Percentiles rank a stretch among this genome's conserved stretches.
These are phyloP conservation scores for Cadophora luteo-olivacea DNA, from an alignment of 2,329 filamentous ascomycete species.

Conservation along the genomic window DNA sequence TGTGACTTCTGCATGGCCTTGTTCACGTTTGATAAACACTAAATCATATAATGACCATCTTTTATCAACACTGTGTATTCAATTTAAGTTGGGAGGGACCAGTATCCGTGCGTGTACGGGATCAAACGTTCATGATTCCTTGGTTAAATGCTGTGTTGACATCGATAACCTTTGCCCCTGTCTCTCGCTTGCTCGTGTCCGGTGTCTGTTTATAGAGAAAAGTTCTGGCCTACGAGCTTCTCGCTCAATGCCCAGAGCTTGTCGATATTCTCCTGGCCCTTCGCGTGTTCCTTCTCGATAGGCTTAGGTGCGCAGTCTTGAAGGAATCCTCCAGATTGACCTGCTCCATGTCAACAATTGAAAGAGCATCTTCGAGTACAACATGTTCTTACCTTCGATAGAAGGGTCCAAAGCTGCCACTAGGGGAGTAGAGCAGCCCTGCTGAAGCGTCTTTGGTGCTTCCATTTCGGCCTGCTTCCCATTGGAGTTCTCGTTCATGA, in stretches of 20 bases:
- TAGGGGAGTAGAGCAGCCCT: constrained; percentile 43
- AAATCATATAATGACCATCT: too few relatives aligned
- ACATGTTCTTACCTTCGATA: constrained; percentile 32
- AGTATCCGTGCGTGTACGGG: too few relatives aligned
- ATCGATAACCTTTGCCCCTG: not conserved
- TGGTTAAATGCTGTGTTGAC: not conserved
- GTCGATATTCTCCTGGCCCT: constrained; percentile 28
- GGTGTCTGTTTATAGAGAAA: constrained; percentile 28
- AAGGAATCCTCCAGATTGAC: constrained; percentile 20
- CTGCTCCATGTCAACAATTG: not conserved
- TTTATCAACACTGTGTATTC: too few relatives aligned
- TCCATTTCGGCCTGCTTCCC: constrained; percentile 21
- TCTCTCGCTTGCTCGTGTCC: not conserved
- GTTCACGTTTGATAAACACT: too few relatives aligned
- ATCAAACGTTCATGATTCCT: not conserved
- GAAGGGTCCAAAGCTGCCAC: constrained; percentile 49
- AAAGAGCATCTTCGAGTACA: not conserved
- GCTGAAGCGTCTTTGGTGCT: constrained; percentile 21
- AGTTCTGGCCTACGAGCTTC: constrained; percentile 45
- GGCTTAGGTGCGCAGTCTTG: constrained; percentile 22
- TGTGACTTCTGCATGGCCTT: too few relatives aligned
- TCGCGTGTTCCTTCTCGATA: constrained; percentile 20
- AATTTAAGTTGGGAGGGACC: too few relatives aligned
- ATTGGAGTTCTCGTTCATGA: not conserved
- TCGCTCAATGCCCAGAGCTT: constrained; percentile 32